Evolutionary conservation across 202 grass and related monocot genomes (phyloP).

Genomic region (Digitaria exilis): DNA sequence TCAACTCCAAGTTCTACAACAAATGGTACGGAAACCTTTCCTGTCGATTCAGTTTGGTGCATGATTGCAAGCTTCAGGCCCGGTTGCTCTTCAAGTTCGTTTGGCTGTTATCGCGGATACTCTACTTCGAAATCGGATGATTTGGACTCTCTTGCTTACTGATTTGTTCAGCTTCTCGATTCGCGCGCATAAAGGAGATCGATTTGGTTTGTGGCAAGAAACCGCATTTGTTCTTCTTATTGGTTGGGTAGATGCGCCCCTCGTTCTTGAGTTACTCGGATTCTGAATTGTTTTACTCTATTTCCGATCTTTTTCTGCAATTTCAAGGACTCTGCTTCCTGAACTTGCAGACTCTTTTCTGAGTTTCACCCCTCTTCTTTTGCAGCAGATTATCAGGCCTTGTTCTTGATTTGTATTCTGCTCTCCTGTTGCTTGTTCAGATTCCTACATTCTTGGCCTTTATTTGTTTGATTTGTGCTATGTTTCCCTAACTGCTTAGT

Average conservation of each 20-base stretch:
- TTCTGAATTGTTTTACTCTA: slow-evolving; percentile 5
- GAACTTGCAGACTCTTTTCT: background rate
- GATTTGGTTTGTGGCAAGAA: background rate
- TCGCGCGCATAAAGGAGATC: background rate
- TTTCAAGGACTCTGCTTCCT: background rate
- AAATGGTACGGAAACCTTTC: slow-evolving; percentile 61
- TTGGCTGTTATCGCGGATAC: background rate
- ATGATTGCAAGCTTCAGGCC: background rate
- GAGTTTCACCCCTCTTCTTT: background rate
- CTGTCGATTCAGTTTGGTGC: slow-evolving; percentile 20
- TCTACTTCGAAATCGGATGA: background rate
- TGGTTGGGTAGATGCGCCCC: background rate
- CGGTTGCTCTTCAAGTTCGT: background rate
- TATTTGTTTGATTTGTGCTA: background rate
- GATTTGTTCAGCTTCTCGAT: slow-evolving; percentile 7
- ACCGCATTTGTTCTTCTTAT: background rate
- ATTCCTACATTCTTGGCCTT: slow-evolving; percentile 32
- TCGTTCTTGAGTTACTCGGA: slow-evolving; percentile 8
- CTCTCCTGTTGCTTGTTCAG: background rate
- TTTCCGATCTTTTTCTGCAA: background rate
- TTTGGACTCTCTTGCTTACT: background rate
- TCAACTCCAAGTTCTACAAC: slow-evolving; percentile 90
- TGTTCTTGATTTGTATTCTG: background rate
- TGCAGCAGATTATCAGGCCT: background rate
- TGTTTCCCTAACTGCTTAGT: background rate